Conservation (phyloP, 2,329 filamentous ascomycete genomes). For the Xylaria arbuscula region DNA sequence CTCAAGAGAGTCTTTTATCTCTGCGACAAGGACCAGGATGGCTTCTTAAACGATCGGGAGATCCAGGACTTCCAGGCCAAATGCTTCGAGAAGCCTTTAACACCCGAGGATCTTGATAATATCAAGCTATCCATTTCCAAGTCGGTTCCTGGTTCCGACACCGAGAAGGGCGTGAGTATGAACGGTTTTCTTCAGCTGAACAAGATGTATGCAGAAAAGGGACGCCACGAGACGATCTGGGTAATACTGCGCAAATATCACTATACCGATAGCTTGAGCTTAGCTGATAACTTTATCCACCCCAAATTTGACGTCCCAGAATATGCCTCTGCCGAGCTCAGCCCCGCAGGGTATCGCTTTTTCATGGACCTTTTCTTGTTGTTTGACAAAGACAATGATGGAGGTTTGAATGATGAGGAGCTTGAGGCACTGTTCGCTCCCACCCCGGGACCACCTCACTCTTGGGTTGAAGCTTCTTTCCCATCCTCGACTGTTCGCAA, state of each 20-base stretch:
- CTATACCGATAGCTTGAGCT: constrained; percentile 92
- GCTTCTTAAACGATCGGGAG: constrained; percentile 88
- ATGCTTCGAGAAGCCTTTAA: constrained; percentile 89
- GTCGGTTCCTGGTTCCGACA: constrained; percentile 69
- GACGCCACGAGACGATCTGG: constrained; percentile 98
- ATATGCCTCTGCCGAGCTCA: constrained; percentile 91
- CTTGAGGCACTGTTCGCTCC: constrained; percentile 89
- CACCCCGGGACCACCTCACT: constrained; percentile 86
- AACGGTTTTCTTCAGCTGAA: constrained; percentile 89
- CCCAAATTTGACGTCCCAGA: constrained; percentile 95
- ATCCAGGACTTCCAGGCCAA: constrained; percentile 90
- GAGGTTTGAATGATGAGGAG: constrained; percentile 87
- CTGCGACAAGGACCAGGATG: constrained; percentile 96
- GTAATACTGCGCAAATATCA: constrained; percentile 94
- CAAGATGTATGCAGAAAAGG: constrained; percentile 96
- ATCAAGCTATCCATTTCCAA: constrained; percentile 90
- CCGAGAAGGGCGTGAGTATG: constrained; percentile 80
- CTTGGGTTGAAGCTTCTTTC: constrained; percentile 90
- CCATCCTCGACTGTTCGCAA: constrained; percentile 94
- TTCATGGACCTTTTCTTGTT: constrained; percentile 96
- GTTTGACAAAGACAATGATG: constrained; percentile 97
- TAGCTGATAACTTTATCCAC: constrained; percentile 90
- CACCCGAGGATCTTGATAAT: constrained; percentile 83
- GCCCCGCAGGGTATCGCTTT: constrained; percentile 93
- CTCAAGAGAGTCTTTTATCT: constrained; percentile 93